phyloP scores from a whole-genome alignment of 2,329 filamentous ascomycete genomes.

The Didymella exigua region DNA sequence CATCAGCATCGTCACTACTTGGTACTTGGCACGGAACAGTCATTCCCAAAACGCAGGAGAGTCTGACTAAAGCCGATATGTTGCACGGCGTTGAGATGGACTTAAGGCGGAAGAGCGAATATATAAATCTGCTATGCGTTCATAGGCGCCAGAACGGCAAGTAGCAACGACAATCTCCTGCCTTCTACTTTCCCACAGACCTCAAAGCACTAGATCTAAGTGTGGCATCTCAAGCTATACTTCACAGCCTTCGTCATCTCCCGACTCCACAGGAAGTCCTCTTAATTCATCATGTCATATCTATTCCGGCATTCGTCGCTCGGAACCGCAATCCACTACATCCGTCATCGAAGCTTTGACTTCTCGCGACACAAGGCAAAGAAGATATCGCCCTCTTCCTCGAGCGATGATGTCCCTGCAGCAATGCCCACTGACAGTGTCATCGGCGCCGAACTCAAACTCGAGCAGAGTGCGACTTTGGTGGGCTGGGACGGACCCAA shows the following conservation, averaged over 20 bases:
- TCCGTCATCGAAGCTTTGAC: slow-evolving; percentile 29
- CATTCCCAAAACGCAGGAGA: not conserved
- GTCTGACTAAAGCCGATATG: slow-evolving; percentile 8
- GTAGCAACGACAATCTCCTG: not conserved
- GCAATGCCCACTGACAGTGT: slow-evolving; percentile 18
- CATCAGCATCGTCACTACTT: not conserved
- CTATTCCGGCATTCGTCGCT: slow-evolving; percentile 28
- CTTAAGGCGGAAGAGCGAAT: not conserved
- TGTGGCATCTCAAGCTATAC: not conserved
- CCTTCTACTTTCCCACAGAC: not conserved
- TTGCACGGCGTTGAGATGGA: slow-evolving; percentile 12
- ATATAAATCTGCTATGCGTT: slow-evolving; percentile 7
- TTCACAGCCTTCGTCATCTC: not conserved
- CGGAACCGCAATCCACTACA: slow-evolving; percentile 26
- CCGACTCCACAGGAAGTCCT: not conserved
- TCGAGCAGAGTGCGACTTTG: slow-evolving; percentile 33
- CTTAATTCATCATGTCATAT: slow-evolving; percentile 24
- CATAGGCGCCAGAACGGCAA: slow-evolving; percentile 14
- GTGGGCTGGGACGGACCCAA: slow-evolving; percentile 50
- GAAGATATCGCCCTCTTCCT: slow-evolving; percentile 23
- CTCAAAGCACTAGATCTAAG: not conserved
- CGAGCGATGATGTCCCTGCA: slow-evolving; percentile 26
- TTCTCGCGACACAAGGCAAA: slow-evolving; percentile 24
- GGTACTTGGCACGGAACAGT: not conserved
- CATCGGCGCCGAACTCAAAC: slow-evolving; percentile 26